Evolutionary conservation across 106 monocot genomes (phyloP), one percentile per base, ranked within the genome.

Genomic region (Allium cepa): DNA sequence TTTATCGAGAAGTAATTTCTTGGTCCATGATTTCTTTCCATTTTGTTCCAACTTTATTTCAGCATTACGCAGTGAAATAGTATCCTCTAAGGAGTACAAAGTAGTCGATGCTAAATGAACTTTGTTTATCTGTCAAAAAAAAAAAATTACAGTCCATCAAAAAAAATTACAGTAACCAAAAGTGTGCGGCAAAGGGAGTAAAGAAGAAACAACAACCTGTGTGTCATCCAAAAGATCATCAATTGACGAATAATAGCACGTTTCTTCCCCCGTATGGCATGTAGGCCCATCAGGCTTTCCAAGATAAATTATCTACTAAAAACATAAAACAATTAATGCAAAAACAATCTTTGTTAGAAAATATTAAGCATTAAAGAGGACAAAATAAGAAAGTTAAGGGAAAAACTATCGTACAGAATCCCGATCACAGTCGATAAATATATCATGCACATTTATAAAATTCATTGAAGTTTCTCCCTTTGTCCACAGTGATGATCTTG

Each of bases 381-480:
- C 36, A 36, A 36, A 22, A 36, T 5, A 36, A 36, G 36, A 36
- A 1, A 36, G 5, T 36, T 36, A 36, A 36, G 1, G 36, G 36
- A 36, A 5, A 36, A 36, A 36, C 36, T 36, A 67, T 68, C 86
- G 67, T 76, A 97, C 96, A 48, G 97, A 99, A 80, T 99, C 97
- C 66, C 82, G 85, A 63, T 99, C 92, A 67, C 97, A 97, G 57
- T 97, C 97, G 48, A 97, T 75, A 71, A 99, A 99, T 63, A 99
- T 81, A 75, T 99, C 97, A 56, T 85, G 72, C n/a, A 99, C 97
- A 69, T 92, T 84, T 59, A 99, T 99, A 68, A 90, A 92, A 69
- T 99, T 99, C 71, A 70, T 79, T 7, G 97, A 99, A 51, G 97
- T 92, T 73, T 90, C 97, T 47, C 97, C 97, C 57, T 99, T 99